Base-by-base conservation (phyloP, 148 eudicot genomes). In the Bassia scoparia region DNA sequence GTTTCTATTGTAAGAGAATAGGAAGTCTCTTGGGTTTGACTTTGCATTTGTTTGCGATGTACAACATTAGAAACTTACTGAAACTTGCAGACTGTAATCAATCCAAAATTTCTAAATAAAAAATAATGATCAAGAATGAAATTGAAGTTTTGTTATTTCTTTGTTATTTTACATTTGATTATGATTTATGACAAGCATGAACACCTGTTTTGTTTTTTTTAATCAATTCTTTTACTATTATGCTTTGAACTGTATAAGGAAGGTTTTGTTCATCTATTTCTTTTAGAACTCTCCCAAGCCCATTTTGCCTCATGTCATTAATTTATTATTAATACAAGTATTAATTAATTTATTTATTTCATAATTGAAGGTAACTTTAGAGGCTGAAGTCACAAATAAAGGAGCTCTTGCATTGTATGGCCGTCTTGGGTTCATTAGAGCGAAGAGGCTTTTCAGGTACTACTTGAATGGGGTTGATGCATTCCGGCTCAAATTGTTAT, bases 381-480 rank as follows among this genome's bases (percentile, higher is more conserved):
- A 95, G 83, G 97, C 98, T 37, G 98, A 95, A 77, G 98, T 95
- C 69, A 91, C 97, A 65, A 91, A 95, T 79, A 91, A 87, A 73
- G 96, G 97, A 67, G 98, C 98, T 23, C 91, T 95, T 56, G 98
- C 97, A 65, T 77, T 95, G 33, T 95, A 95, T 35, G 97, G 97
- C 0, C 86, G 98, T n/a, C 88, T 95, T 13, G 98, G 98, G 24
- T 95, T 95, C 77, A 86, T 95, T 31, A 82, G 96, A 75, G 96
- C 98, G 41, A 95, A 91, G 79, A 88, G 98, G 75, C 96, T 95
- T 23, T 95, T 91, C 72, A 73, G 91, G 41, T 95, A 95, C 80
- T 95, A 95, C 79, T 85, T 95, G 83, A 91, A 95, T 72, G 97
- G 97, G 50, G 97, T 89, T 24, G 98, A 95, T 83, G 98, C 98